phyloP scores from a whole-genome alignment of 2,329 filamentous ascomycete species.

The Podosphaera xanthii region DNA sequence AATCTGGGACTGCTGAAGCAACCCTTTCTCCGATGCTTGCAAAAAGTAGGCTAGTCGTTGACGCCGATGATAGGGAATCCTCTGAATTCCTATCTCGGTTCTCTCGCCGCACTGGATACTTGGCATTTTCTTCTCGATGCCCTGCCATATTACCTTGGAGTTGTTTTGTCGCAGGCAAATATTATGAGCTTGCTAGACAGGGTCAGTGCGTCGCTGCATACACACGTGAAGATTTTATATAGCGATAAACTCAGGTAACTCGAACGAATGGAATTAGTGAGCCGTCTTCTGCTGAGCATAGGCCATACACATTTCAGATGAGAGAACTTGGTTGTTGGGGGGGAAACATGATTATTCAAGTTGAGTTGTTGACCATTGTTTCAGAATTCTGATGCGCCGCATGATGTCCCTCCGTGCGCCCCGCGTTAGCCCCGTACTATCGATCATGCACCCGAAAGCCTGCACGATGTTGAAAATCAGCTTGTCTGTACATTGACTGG shows the following conservation, averaged over 20 bases:
- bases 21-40: slow-evolving; percentile 42
- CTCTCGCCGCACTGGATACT: slow-evolving; percentile 10
- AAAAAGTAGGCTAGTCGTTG: slow-evolving; percentile 63
- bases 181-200: background rate
- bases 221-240: background rate
- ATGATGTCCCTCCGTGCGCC: background rate
- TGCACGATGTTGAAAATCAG: too few species aligned
- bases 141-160: slow-evolving; percentile 9
- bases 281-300: background rate
- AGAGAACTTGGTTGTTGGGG: background rate
- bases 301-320: too few species aligned
- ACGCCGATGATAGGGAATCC: slow-evolving; percentile 48
- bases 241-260: background rate
- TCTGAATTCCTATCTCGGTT: slow-evolving; percentile 10
- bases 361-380: background rate
- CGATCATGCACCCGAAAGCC: background rate
- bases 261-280: background rate
- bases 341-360: background rate
- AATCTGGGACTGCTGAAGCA: slow-evolving; percentile 6
- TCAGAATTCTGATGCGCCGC: background rate
- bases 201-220: background rate
- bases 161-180: background rate
- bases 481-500: too few species aligned
- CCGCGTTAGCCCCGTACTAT: background rate
- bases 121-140: slow-evolving; percentile 12